Evolutionary conservation across 768 basidiomycete species (phyloP).

Genomic region (Suillus weaverae): DNA sequence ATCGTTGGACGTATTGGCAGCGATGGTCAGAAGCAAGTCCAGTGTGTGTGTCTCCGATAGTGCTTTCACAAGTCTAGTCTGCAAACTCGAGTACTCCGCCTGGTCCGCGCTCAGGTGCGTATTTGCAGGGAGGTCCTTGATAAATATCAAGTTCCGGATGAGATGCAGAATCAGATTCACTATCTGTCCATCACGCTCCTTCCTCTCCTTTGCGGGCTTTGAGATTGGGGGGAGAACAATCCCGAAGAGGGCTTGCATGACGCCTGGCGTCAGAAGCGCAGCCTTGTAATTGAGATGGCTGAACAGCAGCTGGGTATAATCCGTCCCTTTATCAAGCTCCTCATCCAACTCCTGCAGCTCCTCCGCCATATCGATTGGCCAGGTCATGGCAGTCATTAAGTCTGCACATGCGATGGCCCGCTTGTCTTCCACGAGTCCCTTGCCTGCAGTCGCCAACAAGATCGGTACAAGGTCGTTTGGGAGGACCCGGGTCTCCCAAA

Average conservation of each 20-base stretch:
- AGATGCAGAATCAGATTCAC: constrained; percentile 87
- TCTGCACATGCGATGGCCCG: constrained; percentile 83
- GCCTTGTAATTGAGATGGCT: constrained; percentile 92
- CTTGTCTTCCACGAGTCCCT: constrained; percentile 77
- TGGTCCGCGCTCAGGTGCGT: constrained; percentile 73
- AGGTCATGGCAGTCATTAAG: constrained; percentile 95
- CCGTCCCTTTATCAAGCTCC: constrained; percentile 74
- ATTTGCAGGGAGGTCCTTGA: constrained; percentile 80
- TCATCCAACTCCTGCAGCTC: constrained; percentile 91
- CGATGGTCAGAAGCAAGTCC: constrained; percentile 81
- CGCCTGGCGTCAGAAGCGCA: constrained; percentile 59
- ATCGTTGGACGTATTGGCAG: constrained; percentile 73
- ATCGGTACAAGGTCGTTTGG: constrained; percentile 88
- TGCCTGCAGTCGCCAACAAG: constrained; percentile 76
- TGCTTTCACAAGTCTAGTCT: constrained; percentile 70
- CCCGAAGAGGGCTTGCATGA: constrained; percentile 69
- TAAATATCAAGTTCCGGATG: constrained; percentile 91
- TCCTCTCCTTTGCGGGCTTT: constrained; percentile 65
- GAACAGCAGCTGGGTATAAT: constrained; percentile 81
- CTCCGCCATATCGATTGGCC: constrained; percentile 96
- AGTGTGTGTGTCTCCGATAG: constrained; percentile 73
- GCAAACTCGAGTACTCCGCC: constrained; percentile 74
- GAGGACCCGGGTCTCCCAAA: constrained; percentile 85
- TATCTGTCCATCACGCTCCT: constrained; percentile 80
- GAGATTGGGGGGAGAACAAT: constrained; percentile 79